These are phyloP conservation scores for Ceratocystis lukuohia DNA, from an alignment of 2,329 filamentous ascomycete species.

Conservation along the genomic window DNA sequence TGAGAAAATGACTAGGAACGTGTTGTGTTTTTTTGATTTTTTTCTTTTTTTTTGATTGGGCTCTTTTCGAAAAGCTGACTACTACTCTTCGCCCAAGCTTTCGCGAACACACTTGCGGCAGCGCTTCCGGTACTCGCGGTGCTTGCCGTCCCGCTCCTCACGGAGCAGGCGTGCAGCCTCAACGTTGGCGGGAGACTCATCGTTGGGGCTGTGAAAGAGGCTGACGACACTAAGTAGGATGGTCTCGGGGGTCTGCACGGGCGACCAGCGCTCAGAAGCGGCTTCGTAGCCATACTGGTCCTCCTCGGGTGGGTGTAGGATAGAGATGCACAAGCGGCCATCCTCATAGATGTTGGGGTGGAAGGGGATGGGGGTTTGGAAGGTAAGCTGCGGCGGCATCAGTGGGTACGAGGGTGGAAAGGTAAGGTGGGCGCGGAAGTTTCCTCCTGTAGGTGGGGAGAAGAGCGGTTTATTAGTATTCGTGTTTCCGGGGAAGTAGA, in stretches of 20 bases:
- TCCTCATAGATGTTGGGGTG: conserved; percentile 87
- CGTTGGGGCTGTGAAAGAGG: conserved; percentile 83
- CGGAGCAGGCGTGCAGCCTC: conserved; percentile 83
- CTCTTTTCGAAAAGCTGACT: conserved; percentile 13
- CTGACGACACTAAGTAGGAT: conserved; percentile 87
- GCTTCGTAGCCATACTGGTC: conserved; percentile 90
- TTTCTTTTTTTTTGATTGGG: not conserved
- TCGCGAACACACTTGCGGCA: conserved; percentile 69
- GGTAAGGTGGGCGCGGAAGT: conserved; percentile 72
- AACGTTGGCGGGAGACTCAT: conserved; percentile 88
- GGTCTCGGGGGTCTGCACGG: conserved; percentile 88
- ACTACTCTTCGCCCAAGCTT: conserved; percentile 59
- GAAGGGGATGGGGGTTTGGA: conserved; percentile 70
- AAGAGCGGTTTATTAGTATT: not conserved
- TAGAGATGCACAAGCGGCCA: conserved; percentile 90
- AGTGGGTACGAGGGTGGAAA: conserved; percentile 82
- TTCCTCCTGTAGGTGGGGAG: conserved; percentile 50
- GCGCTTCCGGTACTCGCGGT: conserved; percentile 61
- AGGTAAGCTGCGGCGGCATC: conserved; percentile 77
- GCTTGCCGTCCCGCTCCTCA: conserved; percentile 51
- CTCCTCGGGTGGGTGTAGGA: conserved; percentile 87
- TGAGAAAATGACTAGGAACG: not conserved
- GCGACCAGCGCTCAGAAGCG: conserved; percentile 81
- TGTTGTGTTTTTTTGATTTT: not conserved
- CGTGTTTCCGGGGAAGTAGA: not conserved